A percentile compares a stretch with the other conserved stretches of the same genome.
These are phyloP conservation scores for Thuidium tamariscinum DNA, from an alignment of 225 moss, liverwort and hornwort genomes.

Conservation along the genomic window DNA sequence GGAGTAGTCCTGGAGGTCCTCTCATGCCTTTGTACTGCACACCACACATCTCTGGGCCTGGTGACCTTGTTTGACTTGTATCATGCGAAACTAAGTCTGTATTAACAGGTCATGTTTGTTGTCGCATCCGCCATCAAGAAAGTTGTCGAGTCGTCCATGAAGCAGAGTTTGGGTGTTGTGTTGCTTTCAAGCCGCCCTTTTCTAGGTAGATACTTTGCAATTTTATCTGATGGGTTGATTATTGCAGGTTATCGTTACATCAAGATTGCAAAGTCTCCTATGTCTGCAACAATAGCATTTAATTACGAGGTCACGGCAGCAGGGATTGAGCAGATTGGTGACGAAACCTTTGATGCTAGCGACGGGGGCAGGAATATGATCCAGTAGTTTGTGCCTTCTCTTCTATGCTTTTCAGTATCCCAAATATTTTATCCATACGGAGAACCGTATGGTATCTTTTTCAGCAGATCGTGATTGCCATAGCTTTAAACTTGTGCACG, in stretches of 20 bases:
- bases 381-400: constrained; percentile 20
- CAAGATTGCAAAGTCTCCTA: constrained; percentile 82
- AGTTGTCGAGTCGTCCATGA: not conserved
- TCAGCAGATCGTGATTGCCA: not conserved
- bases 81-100: not conserved
- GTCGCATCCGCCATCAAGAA: not conserved
- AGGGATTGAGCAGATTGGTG: constrained; percentile 49
- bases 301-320: constrained; percentile 53
- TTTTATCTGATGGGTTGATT: not conserved
- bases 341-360: constrained; percentile 43
- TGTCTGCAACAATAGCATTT: constrained; percentile 61
- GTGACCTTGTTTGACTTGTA: not conserved
- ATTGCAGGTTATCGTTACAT: constrained; percentile 54
- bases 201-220: not conserved
- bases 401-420: not conserved
- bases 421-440: not conserved
- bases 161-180: not conserved
- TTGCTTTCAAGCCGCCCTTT: not conserved
- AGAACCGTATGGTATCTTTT: not conserved
- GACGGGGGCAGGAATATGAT: constrained; percentile 53
- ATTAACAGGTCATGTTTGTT: not conserved
- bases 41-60: not conserved
- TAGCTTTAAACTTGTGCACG: not conserved
- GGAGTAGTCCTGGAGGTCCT: not conserved
- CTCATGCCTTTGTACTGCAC: not conserved